Evolutionary conservation across 2,329 filamentous ascomycete genomes (phyloP).

Genomic region (Ceratocystis cacaofunesta): DNA sequence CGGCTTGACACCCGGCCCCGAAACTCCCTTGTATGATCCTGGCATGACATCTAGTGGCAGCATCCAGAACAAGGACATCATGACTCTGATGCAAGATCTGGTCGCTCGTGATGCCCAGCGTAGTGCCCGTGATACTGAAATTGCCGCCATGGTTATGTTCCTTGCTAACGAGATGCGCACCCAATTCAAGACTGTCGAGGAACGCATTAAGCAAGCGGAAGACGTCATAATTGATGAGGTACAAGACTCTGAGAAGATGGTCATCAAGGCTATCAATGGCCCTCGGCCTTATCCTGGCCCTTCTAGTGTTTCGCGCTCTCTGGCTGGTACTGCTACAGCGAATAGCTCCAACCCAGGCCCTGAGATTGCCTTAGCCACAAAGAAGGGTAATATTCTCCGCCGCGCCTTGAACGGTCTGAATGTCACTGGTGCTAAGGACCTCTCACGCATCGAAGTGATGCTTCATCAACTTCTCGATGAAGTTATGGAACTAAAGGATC

Average conservation of each 20-base stretch:
- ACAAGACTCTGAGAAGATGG: conserved; percentile 75
- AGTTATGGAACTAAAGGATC: conserved; percentile 66
- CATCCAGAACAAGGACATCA: conserved; percentile 92
- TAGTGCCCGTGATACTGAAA: conserved; percentile 91
- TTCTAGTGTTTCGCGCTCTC: conserved; percentile 36
- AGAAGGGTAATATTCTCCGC: conserved; percentile 88
- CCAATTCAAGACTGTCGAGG: conserved; percentile 90
- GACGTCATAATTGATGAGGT: conserved; percentile 74
- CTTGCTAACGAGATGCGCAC: conserved; percentile 94
- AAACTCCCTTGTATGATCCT: conserved; percentile 77
- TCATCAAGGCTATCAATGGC: conserved; percentile 68
- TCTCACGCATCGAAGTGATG: conserved; percentile 80
- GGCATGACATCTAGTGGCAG: conserved; percentile 59
- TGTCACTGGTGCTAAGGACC: conserved; percentile 73
- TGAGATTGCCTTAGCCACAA: conserved; percentile 44
- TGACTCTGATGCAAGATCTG: conserved; percentile 94
- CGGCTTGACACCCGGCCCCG: conserved; percentile 83
- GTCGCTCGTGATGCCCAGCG: conserved; percentile 94
- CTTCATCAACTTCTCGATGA: conserved; percentile 83
- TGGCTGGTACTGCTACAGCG: conserved; percentile 28
- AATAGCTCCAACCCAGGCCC: conserved; percentile 26
- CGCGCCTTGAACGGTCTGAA: conserved; percentile 85
- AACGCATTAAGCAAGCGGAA: conserved; percentile 78
- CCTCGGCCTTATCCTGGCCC: conserved; percentile 68
- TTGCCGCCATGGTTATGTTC: conserved; percentile 82